Evolutionary conservation across 768 basidiomycete species (phyloP), one percentile per base, ranked within the genome.

Genomic region (Lepiota subincarnata): DNA sequence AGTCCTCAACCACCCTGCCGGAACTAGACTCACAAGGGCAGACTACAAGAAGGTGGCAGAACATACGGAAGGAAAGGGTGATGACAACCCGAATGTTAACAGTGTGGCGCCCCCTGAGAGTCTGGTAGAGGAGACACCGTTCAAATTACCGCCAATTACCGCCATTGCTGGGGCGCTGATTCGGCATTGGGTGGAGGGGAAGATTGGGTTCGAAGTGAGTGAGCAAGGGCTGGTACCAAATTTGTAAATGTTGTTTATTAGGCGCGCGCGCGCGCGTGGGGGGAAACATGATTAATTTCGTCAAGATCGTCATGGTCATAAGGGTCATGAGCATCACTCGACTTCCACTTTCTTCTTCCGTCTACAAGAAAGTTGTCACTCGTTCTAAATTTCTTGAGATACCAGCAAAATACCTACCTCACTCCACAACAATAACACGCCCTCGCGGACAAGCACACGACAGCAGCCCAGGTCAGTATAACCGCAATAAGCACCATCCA

Each of bases 141-240:
- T 93, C 69, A 81, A 79, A 57, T 69, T 94, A n/a, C 92, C 93
- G 1, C 86, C 89, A 6, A 63, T 65, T 1, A 86, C 81, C 19
- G 88, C 91, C 6, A 86, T 94, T 51, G 92, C 88, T 0, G 93
- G 93, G n/a, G 82, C 89, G 26, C 67, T 96, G 63, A 87, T 96
- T 60, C 73, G 80, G 45, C 81, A 92, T 50, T 95, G 93, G 93
- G 86, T 76, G 4, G 79, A 84, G 37, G 76, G 81, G 28, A 83
- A 74, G 64, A 74, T 81, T 37, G 61, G 65, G 24, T 77, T 77
- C 55, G 53, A 18, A 2, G 31, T 31, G 31, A 35, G 14, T n/a
- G 37, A 34, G 13, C 22, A 46, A 24, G 19, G 10, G 1, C 8
- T 42, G 11, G 28, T 22, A 12, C 43, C 52, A n/a, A 53, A 26